Conservation (phyloP, 2,329 filamentous ascomycete species). For the Zymoseptoria crescenta region DNA sequence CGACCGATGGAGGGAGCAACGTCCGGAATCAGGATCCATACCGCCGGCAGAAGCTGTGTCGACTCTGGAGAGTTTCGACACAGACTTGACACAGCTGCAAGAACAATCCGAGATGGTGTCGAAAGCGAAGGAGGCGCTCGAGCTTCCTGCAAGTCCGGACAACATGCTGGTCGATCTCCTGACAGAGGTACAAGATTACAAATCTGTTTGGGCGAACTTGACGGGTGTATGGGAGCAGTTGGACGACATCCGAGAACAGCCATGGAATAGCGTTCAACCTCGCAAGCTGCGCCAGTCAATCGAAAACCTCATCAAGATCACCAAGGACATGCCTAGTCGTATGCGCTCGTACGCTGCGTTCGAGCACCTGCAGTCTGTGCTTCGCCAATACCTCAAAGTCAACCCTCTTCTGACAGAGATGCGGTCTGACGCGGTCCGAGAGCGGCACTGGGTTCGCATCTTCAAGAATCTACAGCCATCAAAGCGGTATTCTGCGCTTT, state of each 20-base stretch:
- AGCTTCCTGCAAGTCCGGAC: conserved; percentile 72
- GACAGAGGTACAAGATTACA: conserved; percentile 97
- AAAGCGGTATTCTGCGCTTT: conserved; percentile 86
- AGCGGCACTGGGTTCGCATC: conserved; percentile 95
- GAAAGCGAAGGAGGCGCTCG: conserved; percentile 92
- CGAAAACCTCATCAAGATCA: conserved; percentile 91
- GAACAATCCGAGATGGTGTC: conserved; percentile 88
- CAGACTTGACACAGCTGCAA: conserved; percentile 74
- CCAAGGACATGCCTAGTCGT: conserved; percentile 96
- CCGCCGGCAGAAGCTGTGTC: conserved; percentile 80
- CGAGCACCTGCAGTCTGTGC: conserved; percentile 88
- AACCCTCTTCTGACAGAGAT: conserved; percentile 82
- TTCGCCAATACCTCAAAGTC: conserved; percentile 82
- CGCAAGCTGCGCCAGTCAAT: conserved; percentile 85
- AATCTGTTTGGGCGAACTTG: conserved; percentile 93
- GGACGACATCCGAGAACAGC: conserved; percentile 81
- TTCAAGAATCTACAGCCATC: conserved; percentile 92
- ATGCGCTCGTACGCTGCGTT: conserved; percentile 99
- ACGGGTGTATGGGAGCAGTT: conserved; percentile 95
- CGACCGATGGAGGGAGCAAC: conserved; percentile 87
- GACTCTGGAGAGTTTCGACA: conserved; percentile 74
- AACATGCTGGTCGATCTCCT: conserved; percentile 76
- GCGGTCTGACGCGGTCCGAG: conserved; percentile 92
- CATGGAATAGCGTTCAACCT: conserved; percentile 94
- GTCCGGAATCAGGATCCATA: conserved; percentile 91